Evolutionary conservation across 2,329 filamentous ascomycete genomes (phyloP).

Genomic region (Nemania sp.): DNA sequence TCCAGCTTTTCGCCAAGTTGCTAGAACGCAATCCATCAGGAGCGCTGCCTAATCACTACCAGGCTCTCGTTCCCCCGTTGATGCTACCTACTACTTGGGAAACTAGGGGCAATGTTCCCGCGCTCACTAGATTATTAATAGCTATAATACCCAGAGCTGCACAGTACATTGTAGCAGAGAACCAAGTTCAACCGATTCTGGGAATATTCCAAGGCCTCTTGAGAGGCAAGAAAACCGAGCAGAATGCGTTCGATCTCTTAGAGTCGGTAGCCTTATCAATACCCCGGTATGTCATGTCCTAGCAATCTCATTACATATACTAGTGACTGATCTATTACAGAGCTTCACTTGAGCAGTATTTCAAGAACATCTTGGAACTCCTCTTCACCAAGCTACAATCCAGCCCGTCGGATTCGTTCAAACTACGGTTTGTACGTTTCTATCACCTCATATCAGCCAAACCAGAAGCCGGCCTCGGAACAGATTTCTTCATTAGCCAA

Average conservation of each 20-base stretch:
- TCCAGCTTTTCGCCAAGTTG: slow-evolving; percentile 92
- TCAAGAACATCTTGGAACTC: slow-evolving; percentile 81
- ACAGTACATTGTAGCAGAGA: slow-evolving; percentile 77
- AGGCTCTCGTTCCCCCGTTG: slow-evolving; percentile 80
- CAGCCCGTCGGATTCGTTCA: slow-evolving; percentile 79
- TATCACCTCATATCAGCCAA: slow-evolving; percentile 91
- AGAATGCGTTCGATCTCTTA: slow-evolving; percentile 88
- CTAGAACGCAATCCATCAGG: slow-evolving; percentile 86
- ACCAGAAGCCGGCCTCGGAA: slow-evolving; percentile 82
- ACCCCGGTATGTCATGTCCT: slow-evolving; percentile 68
- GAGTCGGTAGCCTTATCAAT: slow-evolving; percentile 82
- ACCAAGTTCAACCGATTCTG: slow-evolving; percentile 88
- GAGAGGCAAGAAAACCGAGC: slow-evolving; percentile 83
- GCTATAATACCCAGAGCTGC: slow-evolving; percentile 85
- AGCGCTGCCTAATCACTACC: slow-evolving; percentile 84
- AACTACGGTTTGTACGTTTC: slow-evolving; percentile 89
- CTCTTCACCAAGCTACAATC: slow-evolving; percentile 83
- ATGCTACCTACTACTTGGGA: slow-evolving; percentile 90
- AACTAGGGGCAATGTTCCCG: slow-evolving; percentile 90
- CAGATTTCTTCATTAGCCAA: slow-evolving; percentile 90
- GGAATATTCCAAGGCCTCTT: slow-evolving; percentile 95
- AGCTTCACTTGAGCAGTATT: slow-evolving; percentile 77
- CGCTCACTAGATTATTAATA: slow-evolving; percentile 84
- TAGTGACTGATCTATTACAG: slow-evolving; percentile 54
- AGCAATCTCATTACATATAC: neutral